Conservation (phyloP, 768 basidiomycete genomes). For the Phylloporus sp. region DNA sequence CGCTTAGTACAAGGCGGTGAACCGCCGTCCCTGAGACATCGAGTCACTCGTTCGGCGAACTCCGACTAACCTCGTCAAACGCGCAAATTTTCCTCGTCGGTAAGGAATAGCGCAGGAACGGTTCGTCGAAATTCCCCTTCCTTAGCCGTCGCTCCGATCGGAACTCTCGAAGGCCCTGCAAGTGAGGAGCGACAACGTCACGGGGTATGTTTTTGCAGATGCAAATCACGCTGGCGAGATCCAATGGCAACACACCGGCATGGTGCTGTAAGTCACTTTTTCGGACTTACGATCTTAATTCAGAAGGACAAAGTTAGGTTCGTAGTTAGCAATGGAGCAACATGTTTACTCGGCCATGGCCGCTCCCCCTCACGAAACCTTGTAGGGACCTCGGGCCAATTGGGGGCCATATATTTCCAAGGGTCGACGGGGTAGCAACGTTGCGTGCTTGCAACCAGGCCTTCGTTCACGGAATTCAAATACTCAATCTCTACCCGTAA, state of each 20-base stretch:
- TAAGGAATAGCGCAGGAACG: not conserved
- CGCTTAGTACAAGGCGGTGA: not conserved
- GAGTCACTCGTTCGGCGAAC: not conserved
- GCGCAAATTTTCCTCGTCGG: not conserved
- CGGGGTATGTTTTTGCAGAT: no score
- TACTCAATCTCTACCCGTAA: slow-evolving; percentile 46
- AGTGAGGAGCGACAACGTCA: not conserved
- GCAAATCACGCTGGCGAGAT: no score
- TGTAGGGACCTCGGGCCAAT: slow-evolving; percentile 7
- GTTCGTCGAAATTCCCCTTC: not conserved
- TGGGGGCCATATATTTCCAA: no score
- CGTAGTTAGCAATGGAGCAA: slow-evolving; percentile 5
- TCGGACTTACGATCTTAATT: not conserved
- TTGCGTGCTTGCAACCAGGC: slow-evolving; percentile 25
- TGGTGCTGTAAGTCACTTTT: no score
- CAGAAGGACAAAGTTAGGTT: slow-evolving; percentile 20
- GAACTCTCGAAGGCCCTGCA: not conserved
- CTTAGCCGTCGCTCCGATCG: not conserved
- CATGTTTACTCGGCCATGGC: not conserved
- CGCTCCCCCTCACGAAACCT: slow-evolving; percentile 1
- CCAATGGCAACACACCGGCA: no score
- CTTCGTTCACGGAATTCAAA: slow-evolving; percentile 53
- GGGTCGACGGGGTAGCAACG: not conserved
- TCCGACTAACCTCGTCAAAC: not conserved
- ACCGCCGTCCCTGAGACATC: slow-evolving; percentile 1